Evolutionary conservation across 2,329 filamentous ascomycete genomes (phyloP).

Genomic region (Calonectria hongkongensis): DNA sequence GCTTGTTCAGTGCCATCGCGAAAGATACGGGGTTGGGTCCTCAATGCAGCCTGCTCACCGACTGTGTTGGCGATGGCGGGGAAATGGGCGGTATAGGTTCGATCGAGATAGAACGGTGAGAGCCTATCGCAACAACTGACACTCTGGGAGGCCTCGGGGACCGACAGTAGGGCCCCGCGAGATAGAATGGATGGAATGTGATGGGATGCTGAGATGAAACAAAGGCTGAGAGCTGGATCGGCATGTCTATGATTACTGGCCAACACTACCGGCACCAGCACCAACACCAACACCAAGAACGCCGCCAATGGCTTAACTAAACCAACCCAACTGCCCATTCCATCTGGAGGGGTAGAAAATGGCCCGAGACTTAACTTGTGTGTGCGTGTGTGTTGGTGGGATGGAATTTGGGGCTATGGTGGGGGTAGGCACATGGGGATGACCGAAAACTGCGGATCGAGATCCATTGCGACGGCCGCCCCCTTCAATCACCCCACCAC

Average conservation of each 20-base stretch:
- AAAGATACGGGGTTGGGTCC: constrained; percentile 3
- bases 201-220: constrained; percentile 13
- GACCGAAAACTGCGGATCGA: constrained; percentile 10
- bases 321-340: background rate
- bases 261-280: background rate
- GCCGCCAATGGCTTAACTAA: too few species aligned
- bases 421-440: background rate
- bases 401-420: constrained; percentile 22
- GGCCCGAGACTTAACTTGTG: constrained; percentile 4
- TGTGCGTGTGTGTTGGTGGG: background rate
- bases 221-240: constrained; percentile 10
- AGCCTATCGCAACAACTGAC: constrained; percentile 7
- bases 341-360: background rate
- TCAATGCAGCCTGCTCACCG: constrained; percentile 4
- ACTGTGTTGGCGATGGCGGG: constrained; percentile 2
- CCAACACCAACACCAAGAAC: background rate
- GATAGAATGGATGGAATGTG: constrained; percentile 13
- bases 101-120: constrained; percentile 9
- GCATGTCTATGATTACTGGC: constrained; percentile 7
- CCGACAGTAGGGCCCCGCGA: background rate
- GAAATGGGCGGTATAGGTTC: constrained; percentile 21
- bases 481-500: background rate
- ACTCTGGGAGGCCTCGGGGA: background rate
- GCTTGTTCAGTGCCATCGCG: background rate
- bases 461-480: constrained; percentile 4